A percentile compares a stretch with the other conserved stretches of the same genome.
Conservation (phyloP, 2,329 filamentous ascomycete genomes). For the Calonectria naviculata region DNA sequence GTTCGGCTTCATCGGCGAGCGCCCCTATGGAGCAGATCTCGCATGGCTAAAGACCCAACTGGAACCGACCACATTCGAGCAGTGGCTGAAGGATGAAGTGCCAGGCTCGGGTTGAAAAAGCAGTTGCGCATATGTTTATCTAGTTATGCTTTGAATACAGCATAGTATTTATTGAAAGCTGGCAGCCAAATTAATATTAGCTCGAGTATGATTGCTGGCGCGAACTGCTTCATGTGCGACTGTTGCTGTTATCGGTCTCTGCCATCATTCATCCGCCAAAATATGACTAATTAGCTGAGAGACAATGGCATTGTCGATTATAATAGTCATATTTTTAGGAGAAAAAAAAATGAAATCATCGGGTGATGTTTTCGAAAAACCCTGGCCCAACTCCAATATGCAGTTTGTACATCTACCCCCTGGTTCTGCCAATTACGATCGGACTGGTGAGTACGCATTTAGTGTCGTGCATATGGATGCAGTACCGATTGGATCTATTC, state of each 20-base stretch:
- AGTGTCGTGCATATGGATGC: not conserved
- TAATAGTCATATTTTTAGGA: no score
- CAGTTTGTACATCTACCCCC: not conserved
- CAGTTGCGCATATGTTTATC: not conserved
- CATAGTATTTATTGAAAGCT: no score
- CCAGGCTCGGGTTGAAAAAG: not conserved
- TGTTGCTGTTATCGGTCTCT: no score
- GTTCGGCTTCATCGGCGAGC: constrained; percentile 35
- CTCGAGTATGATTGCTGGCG: no score
- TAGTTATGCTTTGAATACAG: not conserved
- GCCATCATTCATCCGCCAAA: no score
- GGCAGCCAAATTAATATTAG: no score
- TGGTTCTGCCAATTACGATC: not conserved
- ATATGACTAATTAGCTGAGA: no score
- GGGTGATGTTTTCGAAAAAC: not conserved
- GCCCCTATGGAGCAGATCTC: constrained; percentile 35
- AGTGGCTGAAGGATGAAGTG: constrained; percentile 31
- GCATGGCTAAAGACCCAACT: constrained; percentile 29
- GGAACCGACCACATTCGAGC: constrained; percentile 34
- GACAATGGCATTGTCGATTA: no score
- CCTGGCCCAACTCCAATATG: no score
- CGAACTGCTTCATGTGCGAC: no score
- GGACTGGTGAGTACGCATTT: not conserved
- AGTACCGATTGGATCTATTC: not conserved
- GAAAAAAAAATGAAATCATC: no score